A percentile compares a stretch with the other conserved stretches of the same genome.
Conservation (phyloP, 441 rosid species). For the Corymbia calophylla region DNA sequence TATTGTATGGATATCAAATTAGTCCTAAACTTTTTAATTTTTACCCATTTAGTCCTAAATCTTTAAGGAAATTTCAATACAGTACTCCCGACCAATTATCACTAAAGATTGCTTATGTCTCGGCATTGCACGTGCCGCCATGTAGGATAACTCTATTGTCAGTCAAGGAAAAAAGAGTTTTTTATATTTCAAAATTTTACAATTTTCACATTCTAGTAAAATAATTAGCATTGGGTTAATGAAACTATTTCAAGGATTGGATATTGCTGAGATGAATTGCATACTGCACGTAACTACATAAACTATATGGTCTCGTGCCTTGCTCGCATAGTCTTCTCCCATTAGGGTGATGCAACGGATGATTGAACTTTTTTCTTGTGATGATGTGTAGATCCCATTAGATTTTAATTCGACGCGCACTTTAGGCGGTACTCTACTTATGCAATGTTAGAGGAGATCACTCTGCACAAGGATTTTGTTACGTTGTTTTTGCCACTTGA, state of each 20-base stretch:
- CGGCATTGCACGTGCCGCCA: fast-evolving
- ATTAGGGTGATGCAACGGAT: not conserved
- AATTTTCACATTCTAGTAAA: not conserved
- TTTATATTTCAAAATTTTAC: not conserved
- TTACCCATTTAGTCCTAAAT: fast-evolving
- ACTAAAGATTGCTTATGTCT: fast-evolving
- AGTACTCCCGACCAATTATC: not conserved
- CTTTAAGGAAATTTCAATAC: not conserved
- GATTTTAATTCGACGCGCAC: not conserved
- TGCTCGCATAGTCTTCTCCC: not conserved
- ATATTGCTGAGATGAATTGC: no score
- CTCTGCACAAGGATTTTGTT: not conserved
- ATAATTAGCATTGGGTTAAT: no score
- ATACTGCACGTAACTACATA: not conserved
- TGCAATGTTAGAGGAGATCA: not conserved
- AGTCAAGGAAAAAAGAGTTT: not conserved
- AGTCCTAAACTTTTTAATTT: no score
- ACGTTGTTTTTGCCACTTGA: not conserved
- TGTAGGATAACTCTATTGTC: no score
- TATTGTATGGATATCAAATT: fast-evolving
- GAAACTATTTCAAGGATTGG: no score
- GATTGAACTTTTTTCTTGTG: not conserved
- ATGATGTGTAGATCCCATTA: not conserved
- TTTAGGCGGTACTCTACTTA: not conserved
- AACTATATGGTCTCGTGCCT: not conserved